Base-by-base conservation (phyloP, 2,329 filamentous ascomycete species). In the Aureobasidium vineae region DNA sequence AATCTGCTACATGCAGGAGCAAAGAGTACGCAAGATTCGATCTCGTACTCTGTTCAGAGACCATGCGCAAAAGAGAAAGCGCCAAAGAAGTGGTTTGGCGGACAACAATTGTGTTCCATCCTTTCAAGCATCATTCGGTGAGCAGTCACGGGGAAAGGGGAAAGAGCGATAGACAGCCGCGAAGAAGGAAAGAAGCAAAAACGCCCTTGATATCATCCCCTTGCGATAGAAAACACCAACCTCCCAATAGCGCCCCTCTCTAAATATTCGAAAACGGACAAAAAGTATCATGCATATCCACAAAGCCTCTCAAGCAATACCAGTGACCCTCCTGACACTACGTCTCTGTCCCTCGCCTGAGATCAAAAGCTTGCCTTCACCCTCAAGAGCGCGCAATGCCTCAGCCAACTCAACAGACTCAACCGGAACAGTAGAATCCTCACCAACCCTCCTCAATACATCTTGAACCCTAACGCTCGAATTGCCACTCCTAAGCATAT, bases 331-430 rank as follows among this genome's bases (percentile, higher is more conserved):
- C 73, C 94, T 86, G 60, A 99, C 88, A 70, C 81, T 91, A 79
- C 88, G 91, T 78, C 94, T 87, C 21, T 89, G 85, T 4, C 95
- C 95, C 72, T 98, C 94, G 0, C 95, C 95, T 40, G 84, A 83
- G 21, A 98, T 82, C 78, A 90, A 90, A 66, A 97, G 83, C 38
- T 86, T 81, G 0, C 93, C 95, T 79, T 98, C 95, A 70, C 89
- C 86, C 82, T 99, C 94, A 67, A 98, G 80, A 13, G 84, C 82
- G 70, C 90, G 83, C 76, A 98, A 85, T 15, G 88, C 90, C 77
- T 97, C 93, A 15, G 86, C 85, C 76, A 99, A 95, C 76, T 98
- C 94, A 11, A 83, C 79, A 45, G 86, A 83, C 73, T 97, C 94
- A 11, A 98, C 82, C 13, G 86, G 83, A 56, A 83, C 80, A 73